Evolutionary conservation across 148 eudicot species (phyloP), one percentile per base, ranked within the genome.

Genomic region (Vaccinium vitisidaea): DNA sequence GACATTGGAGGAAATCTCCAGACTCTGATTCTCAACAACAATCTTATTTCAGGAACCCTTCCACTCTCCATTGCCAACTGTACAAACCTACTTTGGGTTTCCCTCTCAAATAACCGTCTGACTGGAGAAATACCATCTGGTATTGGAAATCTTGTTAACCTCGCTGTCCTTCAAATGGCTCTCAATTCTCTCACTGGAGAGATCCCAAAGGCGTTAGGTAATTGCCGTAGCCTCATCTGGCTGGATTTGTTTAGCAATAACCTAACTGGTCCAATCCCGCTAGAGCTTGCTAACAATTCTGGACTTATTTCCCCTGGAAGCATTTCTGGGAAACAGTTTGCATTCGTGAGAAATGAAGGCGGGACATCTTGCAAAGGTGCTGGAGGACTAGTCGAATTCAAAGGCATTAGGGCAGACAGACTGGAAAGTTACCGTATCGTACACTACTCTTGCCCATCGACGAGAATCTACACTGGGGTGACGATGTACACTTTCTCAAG

Each of bases 1-100:
- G 81, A 83, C 82, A 84, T 91, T 27, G 94, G 90, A 61, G 86
- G 86, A 46, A 87, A 91, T 58, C 92, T 96, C 11, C 96, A 96
- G 84, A 94, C 92, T 9, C 82, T 96, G 85, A 95, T 96, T 61
- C 91, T 96, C 48, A 95, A 96, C 89, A 91, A 94, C 86, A 96
- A 96, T 89, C 80, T 86, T n/a, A 87, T 96, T 16, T 88, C 90
- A 1, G 99, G 99, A 12, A 85, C 84, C 2, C 91, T 96, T 69
- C 99, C 99, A 2, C 65, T 73, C 53, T 95, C 95, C 30, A 84
- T 96, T 19, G 86, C 80, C 46, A 96, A 91, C 54, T 94, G 99
- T 84, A 92, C 94, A 14, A 92, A 91, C 84, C 87, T 96, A 86
- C 89, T 90, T 80, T 96, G 99, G 99, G 92, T 96, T 70, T 93